A percentile compares a stretch with the other conserved stretches of the same genome.
Conservation (phyloP, 345 rosid species). For the Eucalyptus cladocalyx region DNA sequence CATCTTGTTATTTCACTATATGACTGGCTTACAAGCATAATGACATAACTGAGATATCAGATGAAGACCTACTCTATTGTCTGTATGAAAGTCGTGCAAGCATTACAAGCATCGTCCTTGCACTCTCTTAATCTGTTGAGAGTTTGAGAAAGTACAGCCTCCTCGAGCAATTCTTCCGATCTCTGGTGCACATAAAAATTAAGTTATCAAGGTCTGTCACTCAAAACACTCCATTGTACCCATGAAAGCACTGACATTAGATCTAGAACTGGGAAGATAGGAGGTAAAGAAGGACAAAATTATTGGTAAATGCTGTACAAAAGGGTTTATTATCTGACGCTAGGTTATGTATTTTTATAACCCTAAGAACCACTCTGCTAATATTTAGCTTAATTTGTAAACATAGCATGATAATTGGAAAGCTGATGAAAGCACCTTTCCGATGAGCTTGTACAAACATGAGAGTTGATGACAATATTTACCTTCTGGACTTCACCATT, state of each 20-base stretch:
- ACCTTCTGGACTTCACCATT: conserved; percentile 98
- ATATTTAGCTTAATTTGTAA: neutral
- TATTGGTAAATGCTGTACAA: neutral
- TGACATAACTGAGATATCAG: neutral
- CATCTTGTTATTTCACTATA: neutral
- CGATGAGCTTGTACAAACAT: neutral
- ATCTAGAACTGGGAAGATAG: neutral
- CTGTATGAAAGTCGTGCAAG: conserved; percentile 56
- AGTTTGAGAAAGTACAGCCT: conserved; percentile 71
- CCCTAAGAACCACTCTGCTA: neutral
- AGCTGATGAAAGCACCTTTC: neutral
- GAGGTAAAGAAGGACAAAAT: neutral
- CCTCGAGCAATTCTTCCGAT: conserved; percentile 93
- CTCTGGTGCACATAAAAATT: conserved; percentile 37
- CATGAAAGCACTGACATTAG: neutral
- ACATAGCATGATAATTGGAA: neutral
- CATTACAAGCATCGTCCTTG: conserved; percentile 23
- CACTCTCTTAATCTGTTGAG: conserved; percentile 50
- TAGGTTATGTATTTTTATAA: neutral
- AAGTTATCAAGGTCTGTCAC: neutral
- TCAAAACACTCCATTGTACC: neutral
- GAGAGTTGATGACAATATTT: neutral
- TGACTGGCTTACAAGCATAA: neutral
- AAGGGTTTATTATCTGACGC: neutral
- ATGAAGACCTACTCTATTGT: conserved; percentile 63